These are phyloP conservation scores for Pseudozyma flocculosa DNA, from an alignment of 1,284 basidiomycete species.

Conservation along the genomic window DNA sequence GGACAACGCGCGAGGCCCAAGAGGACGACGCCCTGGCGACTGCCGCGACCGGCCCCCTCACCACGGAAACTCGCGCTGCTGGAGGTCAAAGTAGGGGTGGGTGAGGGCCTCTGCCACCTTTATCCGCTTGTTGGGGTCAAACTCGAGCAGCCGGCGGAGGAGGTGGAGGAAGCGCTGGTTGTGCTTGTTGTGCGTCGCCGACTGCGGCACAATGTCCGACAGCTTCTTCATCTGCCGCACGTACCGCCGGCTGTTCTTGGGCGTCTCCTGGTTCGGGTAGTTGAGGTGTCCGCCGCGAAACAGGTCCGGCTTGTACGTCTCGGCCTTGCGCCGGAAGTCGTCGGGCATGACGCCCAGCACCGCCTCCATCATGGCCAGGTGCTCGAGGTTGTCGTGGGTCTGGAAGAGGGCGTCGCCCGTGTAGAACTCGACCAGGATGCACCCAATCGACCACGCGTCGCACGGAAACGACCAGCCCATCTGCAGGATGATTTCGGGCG, in stretches of 20 bases:
- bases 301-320: constrained; percentile 77
- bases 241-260: constrained; percentile 88
- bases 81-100: constrained; percentile 54
- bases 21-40: too few species aligned
- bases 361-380: constrained; percentile 99
- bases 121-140: constrained; percentile 74
- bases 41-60: too few species aligned
- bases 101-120: constrained; percentile 50
- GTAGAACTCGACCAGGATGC: constrained; percentile 97
- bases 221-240: constrained; percentile 82
- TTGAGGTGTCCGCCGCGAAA: constrained; percentile 84
- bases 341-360: constrained; percentile 97
- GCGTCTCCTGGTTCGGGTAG: constrained; percentile 84
- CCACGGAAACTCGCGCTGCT: constrained; percentile 48
- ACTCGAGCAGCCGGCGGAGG: constrained; percentile 80
- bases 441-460: constrained; percentile 97
- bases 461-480: constrained; percentile 98
- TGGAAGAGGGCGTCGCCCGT: constrained; percentile 97
- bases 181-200: constrained; percentile 45
- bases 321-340: constrained; percentile 66
- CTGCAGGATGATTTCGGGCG: constrained; percentile 94
- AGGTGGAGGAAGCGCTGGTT: constrained; percentile 83
- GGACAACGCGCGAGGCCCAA: too few species aligned
- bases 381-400: constrained; percentile 97
- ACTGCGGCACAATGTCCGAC: constrained; percentile 72